Percentiles rank a stretch among this genome's conserved stretches.
Evolutionary conservation across 306 rosid species (phyloP).

Genomic region (barrel medic (Medicago truncatula)): DNA sequence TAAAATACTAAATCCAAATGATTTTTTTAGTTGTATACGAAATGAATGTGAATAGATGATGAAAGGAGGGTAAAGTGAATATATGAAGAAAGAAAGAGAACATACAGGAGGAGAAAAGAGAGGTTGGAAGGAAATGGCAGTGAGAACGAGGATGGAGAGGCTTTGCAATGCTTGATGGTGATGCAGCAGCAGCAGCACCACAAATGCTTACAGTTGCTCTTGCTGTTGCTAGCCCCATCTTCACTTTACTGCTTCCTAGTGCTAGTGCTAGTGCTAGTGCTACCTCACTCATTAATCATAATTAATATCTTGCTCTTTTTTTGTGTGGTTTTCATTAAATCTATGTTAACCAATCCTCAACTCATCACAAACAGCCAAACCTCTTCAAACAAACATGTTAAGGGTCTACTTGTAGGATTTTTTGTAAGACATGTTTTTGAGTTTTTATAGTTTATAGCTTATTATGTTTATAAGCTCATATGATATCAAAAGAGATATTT

Average conservation of each 20-base stretch:
- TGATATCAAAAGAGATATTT: no score
- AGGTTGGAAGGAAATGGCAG: constrained; percentile 31
- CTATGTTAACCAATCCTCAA: neutral
- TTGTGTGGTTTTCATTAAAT: neutral
- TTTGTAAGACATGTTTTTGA: no score
- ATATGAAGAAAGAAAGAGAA: constrained; percentile 24
- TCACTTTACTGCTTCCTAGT: neutral
- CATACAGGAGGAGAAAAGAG: constrained; percentile 38
- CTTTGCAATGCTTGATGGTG: constrained; percentile 19
- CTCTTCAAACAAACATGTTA: no score
- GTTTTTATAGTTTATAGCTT: no score
- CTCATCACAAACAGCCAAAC: neutral
- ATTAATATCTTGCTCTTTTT: neutral
- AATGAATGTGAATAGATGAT: neutral
- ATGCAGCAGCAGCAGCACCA: neutral
- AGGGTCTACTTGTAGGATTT: no score
- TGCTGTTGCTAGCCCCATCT: constrained; percentile 39
- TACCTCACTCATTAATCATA: neutral
- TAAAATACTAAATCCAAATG: no score
- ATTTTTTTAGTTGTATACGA: no score
- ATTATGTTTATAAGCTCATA: no score
- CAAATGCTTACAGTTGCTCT: constrained; percentile 12
- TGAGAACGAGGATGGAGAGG: constrained; percentile 2
- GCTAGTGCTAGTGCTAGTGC: no score
- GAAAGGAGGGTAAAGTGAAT: neutral